These are phyloP conservation scores for Jamesozyma rosinii DNA, from an alignment of 805 yeast genomes.

Conservation along the genomic window DNA sequence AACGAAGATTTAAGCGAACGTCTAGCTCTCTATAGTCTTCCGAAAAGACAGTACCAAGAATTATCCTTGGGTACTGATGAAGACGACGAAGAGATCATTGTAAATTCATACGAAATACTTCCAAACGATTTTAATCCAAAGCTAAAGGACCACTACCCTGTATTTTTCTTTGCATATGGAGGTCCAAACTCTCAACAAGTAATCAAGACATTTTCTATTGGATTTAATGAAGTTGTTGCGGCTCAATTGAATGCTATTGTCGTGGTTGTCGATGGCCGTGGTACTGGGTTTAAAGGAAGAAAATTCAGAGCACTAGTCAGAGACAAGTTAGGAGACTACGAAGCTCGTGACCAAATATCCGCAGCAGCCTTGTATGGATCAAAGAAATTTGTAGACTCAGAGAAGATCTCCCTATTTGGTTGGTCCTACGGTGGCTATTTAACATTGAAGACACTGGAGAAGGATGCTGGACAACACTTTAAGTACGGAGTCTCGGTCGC, in stretches of 20 bases:
- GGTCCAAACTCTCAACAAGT: constrained; percentile 94
- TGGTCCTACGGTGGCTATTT: constrained; percentile 97
- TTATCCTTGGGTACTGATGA: constrained; percentile 45
- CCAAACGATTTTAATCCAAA: constrained; percentile 62
- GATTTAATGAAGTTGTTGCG: constrained; percentile 68
- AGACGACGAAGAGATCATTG: constrained; percentile 37
- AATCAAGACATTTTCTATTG: constrained; percentile 45
- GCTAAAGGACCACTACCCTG: constrained; percentile 55
- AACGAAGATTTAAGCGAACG: constrained; percentile 34
- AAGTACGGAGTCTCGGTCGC: constrained; percentile 92
- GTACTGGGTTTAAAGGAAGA: constrained; percentile 85
- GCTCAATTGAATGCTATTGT: constrained; percentile 75
- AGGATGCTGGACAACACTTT: constrained; percentile 66
- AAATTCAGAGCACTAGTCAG: constrained; percentile 70
- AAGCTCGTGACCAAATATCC: constrained; percentile 75
- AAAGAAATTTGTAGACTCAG: constrained; percentile 54
- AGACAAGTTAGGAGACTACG: constrained; percentile 72
- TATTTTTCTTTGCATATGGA: constrained; percentile 83
- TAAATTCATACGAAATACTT: constrained; percentile 64
- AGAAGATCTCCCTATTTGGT: constrained; percentile 83
- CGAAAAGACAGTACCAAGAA: constrained; percentile 44
- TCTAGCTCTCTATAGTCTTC: constrained; percentile 44
- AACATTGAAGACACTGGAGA: constrained; percentile 82
- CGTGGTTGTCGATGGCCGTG: constrained; percentile 93
- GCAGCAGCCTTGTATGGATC: constrained; percentile 69